Percentiles rank a stretch among this genome's conserved stretches.
Conservation (phyloP, 2,329 filamentous ascomycete genomes). For the Cercospora sp. region DNA sequence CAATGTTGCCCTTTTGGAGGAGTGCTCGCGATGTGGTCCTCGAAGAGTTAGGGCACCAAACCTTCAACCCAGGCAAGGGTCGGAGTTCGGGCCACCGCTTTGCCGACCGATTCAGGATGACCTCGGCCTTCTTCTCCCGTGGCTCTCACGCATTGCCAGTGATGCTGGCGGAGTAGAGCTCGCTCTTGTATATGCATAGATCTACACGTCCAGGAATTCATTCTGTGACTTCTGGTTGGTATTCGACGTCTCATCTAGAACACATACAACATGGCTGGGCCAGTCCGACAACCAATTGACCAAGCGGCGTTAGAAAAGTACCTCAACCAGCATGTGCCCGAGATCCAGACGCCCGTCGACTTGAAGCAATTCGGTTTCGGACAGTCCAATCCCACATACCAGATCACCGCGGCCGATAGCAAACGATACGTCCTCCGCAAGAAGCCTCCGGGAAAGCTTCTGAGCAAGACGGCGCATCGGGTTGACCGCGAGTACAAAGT, state of each 20-base stretch:
- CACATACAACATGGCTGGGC: constrained; percentile 67
- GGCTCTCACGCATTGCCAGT: background rate
- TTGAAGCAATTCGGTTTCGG: constrained; percentile 96
- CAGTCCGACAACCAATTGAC: constrained; percentile 86
- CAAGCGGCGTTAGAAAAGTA: constrained; percentile 74
- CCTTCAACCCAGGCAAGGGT: background rate
- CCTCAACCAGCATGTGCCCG: constrained; percentile 72
- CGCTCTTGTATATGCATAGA: background rate
- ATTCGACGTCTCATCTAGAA: background rate
- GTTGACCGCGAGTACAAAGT: constrained; percentile 95
- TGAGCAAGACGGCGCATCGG: constrained; percentile 91
- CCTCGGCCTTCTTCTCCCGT: constrained; percentile 3
- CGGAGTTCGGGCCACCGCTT: background rate
- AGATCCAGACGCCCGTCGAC: constrained; percentile 76
- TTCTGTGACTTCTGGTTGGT: background rate
- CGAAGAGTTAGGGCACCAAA: background rate
- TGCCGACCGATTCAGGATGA: background rate
- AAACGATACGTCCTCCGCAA: constrained; percentile 86
- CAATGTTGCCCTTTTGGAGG: background rate
- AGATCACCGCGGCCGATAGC: constrained; percentile 71
- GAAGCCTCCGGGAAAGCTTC: constrained; percentile 88
- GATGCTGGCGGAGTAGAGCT: background rate
- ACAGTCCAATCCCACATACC: constrained; percentile 89
- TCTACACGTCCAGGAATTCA: background rate
- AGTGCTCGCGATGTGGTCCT: background rate